Evolutionary conservation across 345 rosid species (phyloP).

Genomic region (Lepidium didymum): DNA sequence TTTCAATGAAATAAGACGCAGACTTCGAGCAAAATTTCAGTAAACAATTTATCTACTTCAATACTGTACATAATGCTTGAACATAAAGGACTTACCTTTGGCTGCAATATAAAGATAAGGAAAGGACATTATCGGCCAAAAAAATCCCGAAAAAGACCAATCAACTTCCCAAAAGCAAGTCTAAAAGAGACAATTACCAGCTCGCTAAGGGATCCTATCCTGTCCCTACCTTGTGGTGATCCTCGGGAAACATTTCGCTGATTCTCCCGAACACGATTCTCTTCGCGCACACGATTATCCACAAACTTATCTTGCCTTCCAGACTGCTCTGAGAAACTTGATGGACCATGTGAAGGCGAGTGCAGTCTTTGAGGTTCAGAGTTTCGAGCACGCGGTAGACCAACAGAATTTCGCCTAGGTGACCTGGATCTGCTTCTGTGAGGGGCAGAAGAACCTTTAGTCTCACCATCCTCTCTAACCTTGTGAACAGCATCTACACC

Average conservation of each 20-base stretch:
- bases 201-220: slow-evolving; percentile 63
- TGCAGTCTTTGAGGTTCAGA: slow-evolving; percentile 59
- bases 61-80: slow-evolving; percentile 61
- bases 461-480: slow-evolving; percentile 66
- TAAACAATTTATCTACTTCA: slow-evolving; percentile 55
- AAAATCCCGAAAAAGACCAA: slow-evolving; percentile 14
- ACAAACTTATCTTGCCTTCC: slow-evolving; percentile 62
- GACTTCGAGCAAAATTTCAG: slow-evolving; percentile 42
- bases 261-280: slow-evolving; percentile 48
- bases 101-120: slow-evolving; percentile 60
- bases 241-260: slow-evolving; percentile 57
- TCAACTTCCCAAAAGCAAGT: slow-evolving; percentile 34
- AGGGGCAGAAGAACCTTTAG: slow-evolving; percentile 54
- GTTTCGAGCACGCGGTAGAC: slow-evolving; percentile 52
- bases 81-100: slow-evolving; percentile 92
- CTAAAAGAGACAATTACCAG: slow-evolving; percentile 46
- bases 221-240: slow-evolving; percentile 99
- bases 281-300: slow-evolving; percentile 64
- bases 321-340: slow-evolving; percentile 61
- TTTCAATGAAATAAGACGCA: slow-evolving; percentile 44
- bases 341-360: slow-evolving; percentile 43
- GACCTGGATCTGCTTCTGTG: slow-evolving; percentile 85
- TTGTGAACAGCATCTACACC: slow-evolving; percentile 97
- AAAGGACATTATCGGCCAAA: slow-evolving; percentile 27
- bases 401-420: slow-evolving; percentile 56